A percentile compares a stretch with the other conserved stretches of the same genome.
phyloP scores from a whole-genome alignment of 768 basidiomycete genomes.

The Lactarius hatsudake region DNA sequence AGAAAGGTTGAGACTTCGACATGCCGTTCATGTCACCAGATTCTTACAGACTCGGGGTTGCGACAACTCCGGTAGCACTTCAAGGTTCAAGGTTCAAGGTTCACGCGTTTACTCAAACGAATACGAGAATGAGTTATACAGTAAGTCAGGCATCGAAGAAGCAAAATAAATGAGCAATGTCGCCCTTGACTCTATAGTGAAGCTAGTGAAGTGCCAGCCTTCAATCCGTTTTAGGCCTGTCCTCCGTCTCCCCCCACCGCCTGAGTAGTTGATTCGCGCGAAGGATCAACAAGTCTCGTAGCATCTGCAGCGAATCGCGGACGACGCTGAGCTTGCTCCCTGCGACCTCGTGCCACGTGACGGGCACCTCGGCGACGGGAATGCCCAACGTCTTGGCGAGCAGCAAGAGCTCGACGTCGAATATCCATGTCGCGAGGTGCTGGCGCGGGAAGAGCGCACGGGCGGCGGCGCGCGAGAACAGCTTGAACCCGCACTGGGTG shows the following conservation, averaged over 20 bases:
- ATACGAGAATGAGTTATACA: background rate
- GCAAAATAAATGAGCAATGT: background rate
- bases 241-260: slow-evolving; percentile 53
- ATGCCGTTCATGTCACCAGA: background rate
- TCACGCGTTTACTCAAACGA: no score
- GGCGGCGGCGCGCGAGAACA: slow-evolving; percentile 83
- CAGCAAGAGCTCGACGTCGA: slow-evolving; percentile 90
- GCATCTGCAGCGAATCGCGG: slow-evolving; percentile 84
- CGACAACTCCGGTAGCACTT: background rate
- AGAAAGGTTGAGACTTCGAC: background rate
- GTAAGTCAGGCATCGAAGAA: background rate
- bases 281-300: slow-evolving; percentile 80
- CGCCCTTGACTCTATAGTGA: background rate
- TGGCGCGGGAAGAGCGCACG: slow-evolving; percentile 81
- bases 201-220: background rate
- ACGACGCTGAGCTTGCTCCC: slow-evolving; percentile 91
- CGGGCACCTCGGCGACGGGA: slow-evolving; percentile 81
- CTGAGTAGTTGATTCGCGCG: slow-evolving; percentile 78
- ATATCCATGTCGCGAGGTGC: slow-evolving; percentile 91
- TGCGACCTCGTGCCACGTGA: slow-evolving; percentile 90
- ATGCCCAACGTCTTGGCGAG: slow-evolving; percentile 76
- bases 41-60: background rate
- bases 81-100: background rate
- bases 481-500: slow-evolving; percentile 97
- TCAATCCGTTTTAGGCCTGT: slow-evolving; percentile 20